Percentiles rank a stretch among this genome's conserved stretches.
Conservation (phyloP, 371 early-diverging fungal genomes). For the Basidiobolus meristosporus region DNA sequence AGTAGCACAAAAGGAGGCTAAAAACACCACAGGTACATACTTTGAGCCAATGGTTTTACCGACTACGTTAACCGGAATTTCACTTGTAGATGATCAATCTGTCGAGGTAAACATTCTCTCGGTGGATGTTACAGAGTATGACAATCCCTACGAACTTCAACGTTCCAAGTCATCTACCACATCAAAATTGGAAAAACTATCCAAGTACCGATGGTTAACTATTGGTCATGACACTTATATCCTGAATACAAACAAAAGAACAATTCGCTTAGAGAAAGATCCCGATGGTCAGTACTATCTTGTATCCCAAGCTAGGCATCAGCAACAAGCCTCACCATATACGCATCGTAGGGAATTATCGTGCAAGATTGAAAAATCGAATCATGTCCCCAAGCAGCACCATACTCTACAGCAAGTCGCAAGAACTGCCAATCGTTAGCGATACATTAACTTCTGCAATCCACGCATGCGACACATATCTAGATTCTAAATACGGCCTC, state of each 20-base stretch:
- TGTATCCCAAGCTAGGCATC: too few relatives aligned
- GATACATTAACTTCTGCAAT: constrained; percentile 23
- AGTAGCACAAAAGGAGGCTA: neutral
- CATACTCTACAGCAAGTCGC: constrained; percentile 4
- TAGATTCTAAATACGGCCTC: constrained; percentile 10
- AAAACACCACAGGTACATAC: neutral
- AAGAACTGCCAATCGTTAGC: constrained; percentile 10
- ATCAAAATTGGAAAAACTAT: too few relatives aligned
- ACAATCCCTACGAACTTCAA: too few relatives aligned
- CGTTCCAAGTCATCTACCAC: too few relatives aligned
- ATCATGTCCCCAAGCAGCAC: neutral
- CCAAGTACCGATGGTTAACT: too few relatives aligned
- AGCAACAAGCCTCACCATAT: too few relatives aligned
- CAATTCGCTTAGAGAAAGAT: too few relatives aligned
- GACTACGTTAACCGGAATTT: constrained; percentile 3
- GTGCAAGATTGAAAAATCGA: constrained; percentile 12
- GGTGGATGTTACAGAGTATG: too few relatives aligned
- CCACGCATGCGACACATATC: constrained; percentile 39
- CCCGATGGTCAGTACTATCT: too few relatives aligned
- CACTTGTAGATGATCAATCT: constrained; percentile 24
- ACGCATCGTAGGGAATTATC: constrained; percentile 19
- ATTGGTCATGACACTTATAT: too few relatives aligned
- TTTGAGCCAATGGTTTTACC: constrained; percentile 2
- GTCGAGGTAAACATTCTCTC: too few relatives aligned
- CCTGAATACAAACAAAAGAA: too few relatives aligned